Evolutionary conservation across 768 basidiomycete species (phyloP), one percentile per base, ranked within the genome.

Genomic region (Pleurotus djamor): DNA sequence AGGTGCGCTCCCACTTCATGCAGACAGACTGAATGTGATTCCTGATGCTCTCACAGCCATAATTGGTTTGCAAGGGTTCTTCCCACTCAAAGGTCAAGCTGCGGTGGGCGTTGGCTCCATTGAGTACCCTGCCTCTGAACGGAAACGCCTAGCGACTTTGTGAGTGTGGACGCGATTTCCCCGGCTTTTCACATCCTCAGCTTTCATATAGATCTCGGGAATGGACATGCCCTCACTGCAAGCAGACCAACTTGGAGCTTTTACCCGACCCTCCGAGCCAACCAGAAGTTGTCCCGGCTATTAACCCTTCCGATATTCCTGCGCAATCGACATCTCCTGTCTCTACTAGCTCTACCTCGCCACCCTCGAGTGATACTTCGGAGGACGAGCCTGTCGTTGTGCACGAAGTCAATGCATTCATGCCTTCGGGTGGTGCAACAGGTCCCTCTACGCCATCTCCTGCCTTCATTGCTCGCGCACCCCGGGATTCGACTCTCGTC

Each of bases 71-170:
- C 92, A 94, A 71, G 92, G 92, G 0, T 94, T 94, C 73, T 94
- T 94, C 67, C 91, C 92, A 38, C 76, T 94, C 55, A 93, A 88
- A 66, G 93, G 93, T n/a, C 87, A 92, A 61, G 86, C 89, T 48
- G 91, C 94, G 13, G 84, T 87, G 34, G 92, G 93, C 34, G 87
- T 95, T 35, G 93, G 93, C n/a, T 91, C 92, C 13, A 80, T 95
- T 52, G 93, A 95, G 63, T 87, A 87, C 67, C 91, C 91, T 21
- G 68, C 79, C 16, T 72, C 77, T 13, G 93, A 95, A 70, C 82
- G 93, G 59, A 92, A 85, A 72, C 83, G 93, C 57, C 77, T 95
- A 32, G 93, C 93, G 16, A 74, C 75, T 56, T 65, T 91, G 93
- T 92, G 70, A 69, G 91, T 77, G 1, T 60, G 13, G 61, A 44